These are phyloP conservation scores for Lasiodiplodia theobromae DNA, from an alignment of 2,329 filamentous ascomycete genomes.

Conservation along the genomic window DNA sequence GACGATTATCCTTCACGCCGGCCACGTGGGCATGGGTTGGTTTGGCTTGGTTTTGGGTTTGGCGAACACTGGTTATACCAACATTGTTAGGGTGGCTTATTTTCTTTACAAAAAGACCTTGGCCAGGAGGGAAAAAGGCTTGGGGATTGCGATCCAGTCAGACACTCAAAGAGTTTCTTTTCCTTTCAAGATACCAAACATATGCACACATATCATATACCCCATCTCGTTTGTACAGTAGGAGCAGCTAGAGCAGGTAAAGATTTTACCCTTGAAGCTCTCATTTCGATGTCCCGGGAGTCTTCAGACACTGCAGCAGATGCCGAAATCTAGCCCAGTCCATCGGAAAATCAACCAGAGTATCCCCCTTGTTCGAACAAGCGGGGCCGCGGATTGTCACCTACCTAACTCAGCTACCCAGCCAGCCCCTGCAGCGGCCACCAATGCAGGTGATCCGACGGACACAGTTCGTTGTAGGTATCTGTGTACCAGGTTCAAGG, in stretches of 20 bases:
- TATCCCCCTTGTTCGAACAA: background rate
- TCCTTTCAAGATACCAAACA: conserved; percentile 4
- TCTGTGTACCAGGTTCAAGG: background rate
- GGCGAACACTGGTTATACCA: conserved; percentile 16
- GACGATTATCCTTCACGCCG: background rate
- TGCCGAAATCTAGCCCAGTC: conserved; percentile 1
- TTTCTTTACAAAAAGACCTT: background rate
- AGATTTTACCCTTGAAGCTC: background rate
- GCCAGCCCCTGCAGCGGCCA: conserved; percentile 7
- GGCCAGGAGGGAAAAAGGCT: background rate
- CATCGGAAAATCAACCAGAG: background rate
- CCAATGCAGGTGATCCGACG: conserved; percentile 8
- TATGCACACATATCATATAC: background rate
- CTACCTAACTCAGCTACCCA: conserved; percentile 14
- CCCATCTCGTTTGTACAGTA: background rate
- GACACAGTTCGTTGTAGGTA: background rate
- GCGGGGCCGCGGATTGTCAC: background rate
- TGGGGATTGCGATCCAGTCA: background rate
- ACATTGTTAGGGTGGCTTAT: background rate
- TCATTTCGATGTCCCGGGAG: background rate
- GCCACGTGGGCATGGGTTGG: background rate
- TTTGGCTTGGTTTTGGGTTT: background rate
- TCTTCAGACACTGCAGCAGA: background rate
- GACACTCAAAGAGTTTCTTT: background rate
- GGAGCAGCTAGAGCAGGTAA: background rate